Conservation (phyloP, 306 rosid species). For the Citrullus colocynthis region DNA sequence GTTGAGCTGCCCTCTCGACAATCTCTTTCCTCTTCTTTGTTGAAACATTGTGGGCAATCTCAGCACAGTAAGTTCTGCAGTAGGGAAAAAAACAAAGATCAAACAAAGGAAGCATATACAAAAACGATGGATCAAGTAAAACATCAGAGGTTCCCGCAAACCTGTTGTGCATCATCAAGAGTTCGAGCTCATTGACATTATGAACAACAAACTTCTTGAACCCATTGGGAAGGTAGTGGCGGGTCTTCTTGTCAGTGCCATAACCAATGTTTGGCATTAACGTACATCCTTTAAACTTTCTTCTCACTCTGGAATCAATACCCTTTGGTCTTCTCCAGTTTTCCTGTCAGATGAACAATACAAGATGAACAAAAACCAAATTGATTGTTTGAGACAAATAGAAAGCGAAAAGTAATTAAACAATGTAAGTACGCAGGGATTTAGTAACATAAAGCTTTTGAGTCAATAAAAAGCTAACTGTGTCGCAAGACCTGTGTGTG, state of each 20-base stretch:
- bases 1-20: conserved; percentile 49
- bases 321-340: conserved; percentile 62
- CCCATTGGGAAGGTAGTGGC: conserved; percentile 47
- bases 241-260: conserved; percentile 50
- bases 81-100: neutral
- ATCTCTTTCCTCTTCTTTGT: conserved; percentile 44
- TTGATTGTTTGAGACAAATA: neutral
- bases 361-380: neutral
- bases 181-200: conserved; percentile 37
- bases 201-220: conserved; percentile 54
- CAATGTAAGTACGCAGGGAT: conserved; percentile 29
- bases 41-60: conserved; percentile 42
- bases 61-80: conserved; percentile 45
- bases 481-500: conserved; percentile 53
- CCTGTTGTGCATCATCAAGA: conserved; percentile 57
- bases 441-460: conserved; percentile 37
- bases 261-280: conserved; percentile 57
- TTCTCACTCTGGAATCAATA: conserved; percentile 47
- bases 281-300: conserved; percentile 50
- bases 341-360: conserved; percentile 2
- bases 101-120: neutral
- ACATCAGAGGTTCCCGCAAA: neutral
- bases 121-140: too few relatives aligned
- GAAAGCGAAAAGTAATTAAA: neutral
- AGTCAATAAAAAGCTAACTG: conserved; percentile 17